These are phyloP conservation scores for Hygrocybe punicea DNA, from an alignment of 768 basidiomycete species.

Conservation along the genomic window DNA sequence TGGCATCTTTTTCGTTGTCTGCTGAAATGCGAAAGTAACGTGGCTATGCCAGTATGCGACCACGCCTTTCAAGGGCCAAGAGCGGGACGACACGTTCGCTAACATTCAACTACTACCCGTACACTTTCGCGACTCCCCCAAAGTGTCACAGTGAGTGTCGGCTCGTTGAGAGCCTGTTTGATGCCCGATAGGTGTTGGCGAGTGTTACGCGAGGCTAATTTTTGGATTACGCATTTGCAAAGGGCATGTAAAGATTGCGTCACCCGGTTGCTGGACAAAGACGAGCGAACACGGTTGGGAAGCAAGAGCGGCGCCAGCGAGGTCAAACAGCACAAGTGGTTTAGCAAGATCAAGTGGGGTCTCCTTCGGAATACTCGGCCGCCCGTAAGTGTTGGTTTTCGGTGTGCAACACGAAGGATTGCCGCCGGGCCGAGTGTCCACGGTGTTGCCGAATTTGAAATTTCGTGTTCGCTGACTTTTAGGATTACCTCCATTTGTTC, in stretches of 20 bases:
- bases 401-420: constrained; percentile 10
- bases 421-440: constrained; percentile 9
- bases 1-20: constrained; percentile 27
- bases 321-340: constrained; percentile 99
- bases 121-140: constrained; percentile 80
- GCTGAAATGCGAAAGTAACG: not conserved
- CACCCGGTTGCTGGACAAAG: constrained; percentile 84
- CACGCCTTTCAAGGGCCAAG: constrained; percentile 96
- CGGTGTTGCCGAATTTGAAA: constrained; percentile 1
- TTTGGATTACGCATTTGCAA: not conserved
- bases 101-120: constrained; percentile 90
- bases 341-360: constrained; percentile 94
- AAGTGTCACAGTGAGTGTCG: constrained; percentile 63
- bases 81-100: constrained; percentile 92
- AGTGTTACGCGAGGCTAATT: not conserved
- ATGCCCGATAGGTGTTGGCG: not conserved
- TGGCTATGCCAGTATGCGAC: constrained; percentile 77
- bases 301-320: constrained; percentile 95
- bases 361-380: constrained; percentile 87
- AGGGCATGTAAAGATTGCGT: constrained; percentile 68
- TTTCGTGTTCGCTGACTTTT: constrained; percentile 20
- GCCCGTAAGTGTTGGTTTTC: constrained; percentile 66
- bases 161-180: constrained; percentile 17
- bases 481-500: constrained; percentile 12
- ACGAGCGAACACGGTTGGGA: constrained; percentile 82